Evolutionary conservation across 805 yeast genomes (phyloP).

Genomic region (Monosporozyma servazzii): DNA sequence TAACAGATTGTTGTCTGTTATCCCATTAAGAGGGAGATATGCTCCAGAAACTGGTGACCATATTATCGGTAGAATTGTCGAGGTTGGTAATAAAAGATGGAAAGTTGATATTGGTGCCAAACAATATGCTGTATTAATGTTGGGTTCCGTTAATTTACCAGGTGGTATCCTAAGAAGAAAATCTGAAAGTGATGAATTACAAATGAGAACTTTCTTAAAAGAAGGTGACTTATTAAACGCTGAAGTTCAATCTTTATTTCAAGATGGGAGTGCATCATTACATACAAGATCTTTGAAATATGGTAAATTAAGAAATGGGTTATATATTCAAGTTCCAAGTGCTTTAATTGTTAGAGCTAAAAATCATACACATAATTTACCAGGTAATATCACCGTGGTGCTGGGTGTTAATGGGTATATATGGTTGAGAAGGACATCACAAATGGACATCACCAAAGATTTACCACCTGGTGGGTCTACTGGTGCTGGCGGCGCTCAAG

Average conservation of each 20-base stretch:
- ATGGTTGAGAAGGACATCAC: constrained; percentile 73
- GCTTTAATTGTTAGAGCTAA: constrained; percentile 76
- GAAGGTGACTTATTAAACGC: constrained; percentile 95
- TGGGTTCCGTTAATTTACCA: constrained; percentile 93
- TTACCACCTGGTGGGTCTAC: constrained; percentile 21
- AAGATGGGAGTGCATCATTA: constrained; percentile 85
- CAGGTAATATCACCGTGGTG: constrained; percentile 86
- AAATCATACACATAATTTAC: constrained; percentile 79
- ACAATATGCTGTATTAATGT: constrained; percentile 83
- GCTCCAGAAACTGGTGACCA: constrained; percentile 96
- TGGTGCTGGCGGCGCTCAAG: constrained; percentile 17
- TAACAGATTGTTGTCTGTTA: constrained; percentile 75
- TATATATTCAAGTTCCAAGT: constrained; percentile 71
- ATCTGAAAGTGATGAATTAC: constrained; percentile 89
- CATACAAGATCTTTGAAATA: constrained; percentile 94
- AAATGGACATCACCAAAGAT: constrained; percentile 26
- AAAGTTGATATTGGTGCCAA: constrained; percentile 93
- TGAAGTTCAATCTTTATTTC: constrained; percentile 83
- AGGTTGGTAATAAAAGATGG: constrained; percentile 92
- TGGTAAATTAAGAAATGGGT: constrained; percentile 90
- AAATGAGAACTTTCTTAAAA: constrained; percentile 87
- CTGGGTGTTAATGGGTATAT: constrained; percentile 92
- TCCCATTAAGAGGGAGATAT: constrained; percentile 80
- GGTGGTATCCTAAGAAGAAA: constrained; percentile 94
- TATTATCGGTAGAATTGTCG: constrained; percentile 85